These are phyloP conservation scores for Curvularia eragrostidis DNA, from an alignment of 2,329 filamentous ascomycete species.

Conservation along the genomic window DNA sequence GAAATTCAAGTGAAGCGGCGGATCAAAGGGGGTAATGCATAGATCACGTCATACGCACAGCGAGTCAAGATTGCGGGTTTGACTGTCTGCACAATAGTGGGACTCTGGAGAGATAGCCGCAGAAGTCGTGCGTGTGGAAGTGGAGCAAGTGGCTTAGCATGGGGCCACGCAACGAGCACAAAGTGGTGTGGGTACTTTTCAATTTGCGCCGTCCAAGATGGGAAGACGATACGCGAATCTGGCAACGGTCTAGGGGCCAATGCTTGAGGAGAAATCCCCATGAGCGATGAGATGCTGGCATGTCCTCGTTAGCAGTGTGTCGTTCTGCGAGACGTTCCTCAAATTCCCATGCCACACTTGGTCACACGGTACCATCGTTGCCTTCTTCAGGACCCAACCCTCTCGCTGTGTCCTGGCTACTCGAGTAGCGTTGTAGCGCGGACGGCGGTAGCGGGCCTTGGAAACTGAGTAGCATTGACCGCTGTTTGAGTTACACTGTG, in stretches of 20 bases:
- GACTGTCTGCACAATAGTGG: neutral
- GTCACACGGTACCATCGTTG: neutral
- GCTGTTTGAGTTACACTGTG: neutral
- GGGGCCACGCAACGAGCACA: neutral
- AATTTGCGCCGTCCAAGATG: neutral
- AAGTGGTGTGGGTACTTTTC: neutral
- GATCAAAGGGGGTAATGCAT: constrained; percentile 1
- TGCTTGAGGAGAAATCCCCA: neutral
- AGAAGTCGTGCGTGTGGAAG: neutral
- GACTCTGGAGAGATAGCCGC: neutral
- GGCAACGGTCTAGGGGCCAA: neutral
- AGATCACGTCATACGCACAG: neutral
- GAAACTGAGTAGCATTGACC: neutral
- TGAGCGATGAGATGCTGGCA: neutral
- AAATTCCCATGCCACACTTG: neutral
- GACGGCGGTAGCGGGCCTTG: neutral
- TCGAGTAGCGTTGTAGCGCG: neutral
- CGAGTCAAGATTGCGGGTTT: neutral
- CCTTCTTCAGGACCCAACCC: neutral
- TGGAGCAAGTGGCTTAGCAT: neutral
- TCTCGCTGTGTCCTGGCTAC: neutral
- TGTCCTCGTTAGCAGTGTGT: neutral
- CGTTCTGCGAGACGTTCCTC: neutral
- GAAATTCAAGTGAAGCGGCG: neutral
- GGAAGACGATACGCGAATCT: neutral